Base-by-base conservation (phyloP, 2,329 filamentous ascomycete species). In the Aspergillus quadrilineatus region DNA sequence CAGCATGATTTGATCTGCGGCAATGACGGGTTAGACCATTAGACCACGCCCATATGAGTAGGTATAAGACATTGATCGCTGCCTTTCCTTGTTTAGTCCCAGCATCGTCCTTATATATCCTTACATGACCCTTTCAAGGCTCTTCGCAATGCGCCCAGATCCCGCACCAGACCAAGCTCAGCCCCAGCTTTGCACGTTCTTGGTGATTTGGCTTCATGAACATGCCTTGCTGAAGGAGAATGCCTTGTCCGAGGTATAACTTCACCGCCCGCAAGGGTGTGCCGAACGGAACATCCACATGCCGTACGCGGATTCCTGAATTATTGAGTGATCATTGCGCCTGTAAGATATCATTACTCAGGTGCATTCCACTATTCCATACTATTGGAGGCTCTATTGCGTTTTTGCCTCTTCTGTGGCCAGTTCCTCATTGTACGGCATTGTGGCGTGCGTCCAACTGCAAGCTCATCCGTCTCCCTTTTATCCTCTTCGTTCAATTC, bases 321-420 rank as follows among this genome's bases (percentile, higher is more conserved):
- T 22, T 30, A 14, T 45, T n/a, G 22, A 53, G n/a, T 22, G 17
- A 17, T 15, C 17, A 47, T 39, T 41, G 30, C 17, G 3, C 1
- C 6, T 10, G 43, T 7, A 12, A 32, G 42, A 36, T 47, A 53
- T 8, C 32, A 53, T 46, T 53, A 15, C 32, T 29, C 34, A 34
- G 37, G 22, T 22, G 43, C 30, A 53, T 53, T 46, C 32, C 30
- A 53, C 43, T 41, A 53, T 46, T 41, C 7, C 41, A 32, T 34
- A 53, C 50, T 34, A 41, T 53, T 53, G 42, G 42, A 42, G 42
- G 32, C 43, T 47, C 50, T 47, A 52, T 52, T 52, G 29, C 12
- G 22, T 50, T 9, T 47, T 46, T 53, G 50, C 50, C 34, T 53
- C 43, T 46, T 46, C 42, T 30, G 39, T 26, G 42, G 3, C 22